A percentile compares a stretch with the other conserved stretches of the same genome.
These are phyloP conservation scores for Parasarocladium wereldwijsianum DNA, from an alignment of 2,329 filamentous ascomycete species.

Conservation along the genomic window DNA sequence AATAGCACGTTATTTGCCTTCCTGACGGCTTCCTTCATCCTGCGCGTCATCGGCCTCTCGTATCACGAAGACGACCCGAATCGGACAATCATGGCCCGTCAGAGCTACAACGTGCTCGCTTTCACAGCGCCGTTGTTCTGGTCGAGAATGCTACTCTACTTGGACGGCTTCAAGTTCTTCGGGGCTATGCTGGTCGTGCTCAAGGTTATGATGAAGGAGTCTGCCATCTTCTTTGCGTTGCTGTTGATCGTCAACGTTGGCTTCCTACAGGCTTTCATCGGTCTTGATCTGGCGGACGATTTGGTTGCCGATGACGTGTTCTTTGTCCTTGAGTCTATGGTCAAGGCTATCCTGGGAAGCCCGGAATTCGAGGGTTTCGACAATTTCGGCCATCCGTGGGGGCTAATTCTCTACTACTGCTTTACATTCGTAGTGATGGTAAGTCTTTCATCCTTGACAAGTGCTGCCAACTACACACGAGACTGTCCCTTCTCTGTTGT, in stretches of 20 bases:
- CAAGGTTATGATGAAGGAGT: constrained; percentile 90
- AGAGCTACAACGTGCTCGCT: constrained; percentile 89
- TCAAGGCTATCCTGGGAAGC: constrained; percentile 80
- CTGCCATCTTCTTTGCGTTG: constrained; percentile 89
- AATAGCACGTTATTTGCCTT: constrained; percentile 72
- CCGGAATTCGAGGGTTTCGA: constrained; percentile 87
- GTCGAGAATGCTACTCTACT: constrained; percentile 79
- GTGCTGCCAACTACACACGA: too few relatives aligned
- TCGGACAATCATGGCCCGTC: constrained; percentile 53
- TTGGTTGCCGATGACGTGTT: constrained; percentile 51
- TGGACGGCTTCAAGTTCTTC: constrained; percentile 91
- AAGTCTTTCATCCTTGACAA: constrained; percentile 10
- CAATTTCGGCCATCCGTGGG: constrained; percentile 81
- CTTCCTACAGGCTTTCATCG: constrained; percentile 89
- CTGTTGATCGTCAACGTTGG: constrained; percentile 69
- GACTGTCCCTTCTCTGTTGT: too few relatives aligned
- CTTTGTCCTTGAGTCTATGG: constrained; percentile 71
- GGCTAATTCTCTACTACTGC: constrained; percentile 89
- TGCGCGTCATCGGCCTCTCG: constrained; percentile 64
- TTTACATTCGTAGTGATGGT: constrained; percentile 98
- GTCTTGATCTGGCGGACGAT: constrained; percentile 70
- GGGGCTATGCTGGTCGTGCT: constrained; percentile 96
- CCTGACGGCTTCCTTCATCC: constrained; percentile 61
- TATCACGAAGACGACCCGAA: constrained; percentile 30
- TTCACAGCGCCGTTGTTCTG: constrained; percentile 96